Conservation (phyloP, 2,329 filamentous ascomycete genomes). For the Cordyceps cicadae region DNA sequence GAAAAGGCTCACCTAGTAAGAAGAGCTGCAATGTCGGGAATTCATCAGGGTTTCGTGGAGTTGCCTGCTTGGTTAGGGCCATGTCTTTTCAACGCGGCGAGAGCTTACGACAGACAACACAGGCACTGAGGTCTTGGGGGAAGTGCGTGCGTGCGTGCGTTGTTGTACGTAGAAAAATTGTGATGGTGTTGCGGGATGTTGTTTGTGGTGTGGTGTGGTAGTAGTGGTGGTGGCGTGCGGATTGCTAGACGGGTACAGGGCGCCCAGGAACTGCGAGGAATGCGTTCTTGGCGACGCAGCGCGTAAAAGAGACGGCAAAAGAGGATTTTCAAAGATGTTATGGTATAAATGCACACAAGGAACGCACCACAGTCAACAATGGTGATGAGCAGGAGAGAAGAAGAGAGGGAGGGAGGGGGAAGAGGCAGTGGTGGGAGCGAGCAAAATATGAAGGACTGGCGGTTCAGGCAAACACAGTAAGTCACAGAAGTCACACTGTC, state of each 20-base stretch:
- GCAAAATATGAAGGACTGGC: conserved; percentile 9
- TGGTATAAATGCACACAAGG: not conserved
- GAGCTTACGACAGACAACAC: conserved; percentile 38
- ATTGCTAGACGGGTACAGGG: not conserved
- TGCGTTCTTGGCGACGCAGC: not conserved
- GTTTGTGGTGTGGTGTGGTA: not conserved
- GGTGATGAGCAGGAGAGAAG: conserved; percentile 5
- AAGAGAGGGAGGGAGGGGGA: conserved; percentile 14
- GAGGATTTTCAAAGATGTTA: not conserved
- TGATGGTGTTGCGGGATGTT: not conserved
- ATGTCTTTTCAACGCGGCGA: conserved; percentile 36
- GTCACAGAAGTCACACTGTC: conserved; percentile 8
- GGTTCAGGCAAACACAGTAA: conserved; percentile 6
- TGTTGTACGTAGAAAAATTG: conserved; percentile 15
- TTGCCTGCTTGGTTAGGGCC: conserved; percentile 43
- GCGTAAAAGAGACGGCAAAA: not conserved
- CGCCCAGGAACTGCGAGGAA: not conserved
- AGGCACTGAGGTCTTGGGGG: conserved; percentile 20
- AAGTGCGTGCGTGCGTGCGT: conserved; percentile 18
- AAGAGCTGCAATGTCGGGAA: conserved; percentile 81
- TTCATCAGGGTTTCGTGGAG: conserved; percentile 55
- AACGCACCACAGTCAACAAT: not conserved
- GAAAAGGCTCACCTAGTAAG: conserved; percentile 64
- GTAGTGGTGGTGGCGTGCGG: not conserved
- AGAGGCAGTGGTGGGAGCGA: conserved; percentile 10